Conservation (phyloP, 1,139 yeast genomes). For the Saccharomyces hybrid region DNA sequence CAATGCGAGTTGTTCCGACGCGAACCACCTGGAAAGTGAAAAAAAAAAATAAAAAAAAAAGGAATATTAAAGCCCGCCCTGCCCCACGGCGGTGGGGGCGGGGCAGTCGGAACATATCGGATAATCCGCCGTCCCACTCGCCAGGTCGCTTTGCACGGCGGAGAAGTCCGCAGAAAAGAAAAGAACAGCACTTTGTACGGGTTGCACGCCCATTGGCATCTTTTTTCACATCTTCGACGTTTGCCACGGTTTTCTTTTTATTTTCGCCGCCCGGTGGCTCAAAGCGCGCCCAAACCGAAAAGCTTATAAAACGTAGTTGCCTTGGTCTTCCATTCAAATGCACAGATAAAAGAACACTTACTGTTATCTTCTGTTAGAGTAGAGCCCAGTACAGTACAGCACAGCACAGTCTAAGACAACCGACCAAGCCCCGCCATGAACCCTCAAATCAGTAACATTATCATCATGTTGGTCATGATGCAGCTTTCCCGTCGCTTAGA, state of each 20-base stretch:
- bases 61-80: neutral
- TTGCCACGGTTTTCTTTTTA: neutral
- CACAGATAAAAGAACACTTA: neutral
- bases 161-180: neutral
- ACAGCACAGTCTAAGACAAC: neutral
- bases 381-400: neutral
- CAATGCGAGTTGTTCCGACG: neutral
- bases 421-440: constrained; percentile 40
- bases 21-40: too few relatives aligned
- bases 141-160: neutral
- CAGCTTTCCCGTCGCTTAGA: constrained; percentile 86
- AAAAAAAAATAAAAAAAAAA: neutral
- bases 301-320: neutral
- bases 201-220: neutral
- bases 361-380: neutral
- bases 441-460: constrained; percentile 81
- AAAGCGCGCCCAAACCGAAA: neutral
- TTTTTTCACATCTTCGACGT: neutral
- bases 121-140: neutral
- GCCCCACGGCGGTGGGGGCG: neutral
- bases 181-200: neutral
- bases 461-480: constrained; percentile 94
- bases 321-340: neutral
- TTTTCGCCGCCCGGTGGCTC: neutral
- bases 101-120: neutral